Conservation (phyloP, 768 basidiomycete species). For the Zangia roseola region DNA sequence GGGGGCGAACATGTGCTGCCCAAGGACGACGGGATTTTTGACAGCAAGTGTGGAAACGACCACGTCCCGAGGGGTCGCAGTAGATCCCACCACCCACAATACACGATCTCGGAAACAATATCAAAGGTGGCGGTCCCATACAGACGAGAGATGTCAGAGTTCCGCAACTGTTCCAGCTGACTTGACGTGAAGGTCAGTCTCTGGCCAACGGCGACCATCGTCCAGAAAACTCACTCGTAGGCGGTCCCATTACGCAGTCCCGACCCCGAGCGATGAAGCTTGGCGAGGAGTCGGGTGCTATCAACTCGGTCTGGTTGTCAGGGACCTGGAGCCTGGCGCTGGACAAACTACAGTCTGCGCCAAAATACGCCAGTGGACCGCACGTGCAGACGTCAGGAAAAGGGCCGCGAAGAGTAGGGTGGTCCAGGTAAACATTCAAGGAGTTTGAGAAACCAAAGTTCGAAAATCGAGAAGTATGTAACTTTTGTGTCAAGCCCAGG, state of each 20-base stretch:
- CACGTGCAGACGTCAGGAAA: neutral
- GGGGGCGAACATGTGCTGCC: slow-evolving; percentile 58
- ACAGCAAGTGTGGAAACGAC: slow-evolving; percentile 10
- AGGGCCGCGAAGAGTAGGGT: neutral
- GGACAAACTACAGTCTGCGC: slow-evolving; percentile 2
- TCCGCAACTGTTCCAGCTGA: slow-evolving; percentile 50
- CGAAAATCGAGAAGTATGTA: too few species aligned
- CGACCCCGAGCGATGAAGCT: slow-evolving; percentile 45
- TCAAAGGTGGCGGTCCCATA: slow-evolving; percentile 29
- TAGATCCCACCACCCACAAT: slow-evolving; percentile 29
- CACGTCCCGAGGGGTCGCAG: slow-evolving; percentile 18
- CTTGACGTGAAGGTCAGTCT: slow-evolving; percentile 26
- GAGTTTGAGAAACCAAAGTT: too few species aligned
- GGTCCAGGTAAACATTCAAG: neutral
- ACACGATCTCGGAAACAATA: slow-evolving; percentile 33
- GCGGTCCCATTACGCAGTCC: slow-evolving; percentile 44
- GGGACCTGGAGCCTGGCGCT: slow-evolving; percentile 19
- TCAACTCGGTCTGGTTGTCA: slow-evolving; percentile 32
- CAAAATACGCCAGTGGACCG: neutral
- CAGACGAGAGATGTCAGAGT: slow-evolving; percentile 53
- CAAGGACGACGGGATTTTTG: slow-evolving; percentile 30
- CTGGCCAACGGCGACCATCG: neutral
- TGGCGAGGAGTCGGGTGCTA: slow-evolving; percentile 34
- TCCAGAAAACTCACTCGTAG: slow-evolving; percentile 39
- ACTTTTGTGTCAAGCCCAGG: too few species aligned